Percentiles rank a stretch among this genome's conserved stretches.
Evolutionary conservation across 2,329 filamentous ascomycete genomes (phyloP).

Genomic region (Fusarium protoensiforme): DNA sequence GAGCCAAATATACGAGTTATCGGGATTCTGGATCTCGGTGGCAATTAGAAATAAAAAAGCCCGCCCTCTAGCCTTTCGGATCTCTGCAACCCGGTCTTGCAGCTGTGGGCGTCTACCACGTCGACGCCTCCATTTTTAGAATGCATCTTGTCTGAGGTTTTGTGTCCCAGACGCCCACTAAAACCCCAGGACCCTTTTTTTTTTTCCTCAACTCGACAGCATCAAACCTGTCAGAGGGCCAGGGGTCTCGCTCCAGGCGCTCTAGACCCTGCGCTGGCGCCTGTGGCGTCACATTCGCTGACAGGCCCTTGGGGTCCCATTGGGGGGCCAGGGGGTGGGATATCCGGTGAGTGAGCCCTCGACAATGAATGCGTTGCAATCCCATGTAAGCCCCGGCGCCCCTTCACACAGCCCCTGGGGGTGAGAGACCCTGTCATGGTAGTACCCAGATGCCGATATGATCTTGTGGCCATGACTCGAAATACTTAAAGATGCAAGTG

Average conservation of each 20-base stretch:
- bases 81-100: neutral
- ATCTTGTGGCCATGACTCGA: neutral
- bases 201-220: neutral
- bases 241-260: neutral
- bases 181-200: neutral
- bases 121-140: constrained; percentile 1
- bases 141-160: neutral
- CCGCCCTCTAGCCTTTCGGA: neutral
- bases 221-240: neutral
- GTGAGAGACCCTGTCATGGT: neutral
- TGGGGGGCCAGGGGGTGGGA: neutral
- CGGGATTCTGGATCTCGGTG: neutral
- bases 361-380: neutral
- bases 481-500: neutral
- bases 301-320: neutral
- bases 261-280: neutral
- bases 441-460: neutral
- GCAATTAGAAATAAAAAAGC: neutral
- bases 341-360: neutral
- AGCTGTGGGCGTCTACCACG: neutral
- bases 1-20: neutral
- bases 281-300: neutral
- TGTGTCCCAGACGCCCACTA: neutral
- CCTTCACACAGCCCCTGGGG: constrained; percentile 1
- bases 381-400: neutral